Evolutionary conservation across 2,329 filamentous ascomycete species (phyloP).

Genomic region (Xylariaceae sp.): DNA sequence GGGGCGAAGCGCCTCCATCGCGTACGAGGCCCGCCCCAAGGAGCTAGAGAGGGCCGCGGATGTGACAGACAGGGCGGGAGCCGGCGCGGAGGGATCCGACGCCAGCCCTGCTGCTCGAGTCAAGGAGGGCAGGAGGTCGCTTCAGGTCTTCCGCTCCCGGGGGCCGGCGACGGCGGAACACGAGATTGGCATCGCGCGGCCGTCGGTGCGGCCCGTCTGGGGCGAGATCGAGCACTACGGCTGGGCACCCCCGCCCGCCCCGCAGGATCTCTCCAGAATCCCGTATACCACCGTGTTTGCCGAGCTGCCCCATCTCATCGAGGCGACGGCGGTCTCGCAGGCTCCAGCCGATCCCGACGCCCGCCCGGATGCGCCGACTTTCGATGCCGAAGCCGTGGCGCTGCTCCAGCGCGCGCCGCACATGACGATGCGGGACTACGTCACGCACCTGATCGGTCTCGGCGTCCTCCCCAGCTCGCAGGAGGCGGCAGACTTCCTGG

Average conservation of each 20-base stretch:
- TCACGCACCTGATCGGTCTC: slow-evolving; percentile 61
- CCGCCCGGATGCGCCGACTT: slow-evolving; percentile 32
- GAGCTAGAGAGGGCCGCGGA: slow-evolving; percentile 28
- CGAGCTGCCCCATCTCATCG: slow-evolving; percentile 83
- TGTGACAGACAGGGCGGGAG: neutral
- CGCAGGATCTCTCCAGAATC: slow-evolving; percentile 67
- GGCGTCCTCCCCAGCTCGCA: slow-evolving; percentile 44
- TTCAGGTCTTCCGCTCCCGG: slow-evolving; percentile 21
- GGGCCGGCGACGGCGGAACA: slow-evolving; percentile 31
- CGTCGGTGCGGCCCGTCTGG: slow-evolving; percentile 55
- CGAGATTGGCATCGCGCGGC: slow-evolving; percentile 39
- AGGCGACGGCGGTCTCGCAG: slow-evolving; percentile 85
- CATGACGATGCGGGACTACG: slow-evolving; percentile 74
- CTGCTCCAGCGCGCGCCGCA: slow-evolving; percentile 62
- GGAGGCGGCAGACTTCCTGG: slow-evolving; percentile 55
- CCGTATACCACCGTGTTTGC: slow-evolving; percentile 74
- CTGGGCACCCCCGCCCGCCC: slow-evolving; percentile 79
- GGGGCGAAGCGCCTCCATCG: slow-evolving; percentile 69
- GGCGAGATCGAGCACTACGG: slow-evolving; percentile 78
- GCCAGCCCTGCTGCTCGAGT: too few species aligned
- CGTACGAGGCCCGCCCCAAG: slow-evolving; percentile 68
- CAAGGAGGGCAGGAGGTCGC: slow-evolving; percentile 12
- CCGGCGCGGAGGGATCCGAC: neutral
- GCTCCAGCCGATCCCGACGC: slow-evolving; percentile 50
- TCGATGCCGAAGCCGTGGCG: slow-evolving; percentile 61